A percentile compares a stretch with the other conserved stretches of the same genome.
Conservation (phyloP, 2,329 filamentous ascomycete species). For the Ophiosphaerella herpotricha region DNA sequence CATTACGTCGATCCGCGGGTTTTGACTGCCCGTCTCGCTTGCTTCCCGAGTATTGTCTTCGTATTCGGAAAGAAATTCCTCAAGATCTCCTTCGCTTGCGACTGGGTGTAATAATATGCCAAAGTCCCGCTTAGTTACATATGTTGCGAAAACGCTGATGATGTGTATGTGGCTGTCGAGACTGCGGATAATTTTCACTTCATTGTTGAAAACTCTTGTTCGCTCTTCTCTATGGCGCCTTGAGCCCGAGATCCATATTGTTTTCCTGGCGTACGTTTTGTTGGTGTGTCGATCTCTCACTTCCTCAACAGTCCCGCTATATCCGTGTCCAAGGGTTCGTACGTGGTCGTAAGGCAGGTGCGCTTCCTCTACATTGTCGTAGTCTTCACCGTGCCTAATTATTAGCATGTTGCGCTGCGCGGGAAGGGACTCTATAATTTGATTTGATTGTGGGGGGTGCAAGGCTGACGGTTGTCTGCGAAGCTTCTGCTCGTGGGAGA, state of each 20-base stretch:
- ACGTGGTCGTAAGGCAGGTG: slow-evolving; percentile 1
- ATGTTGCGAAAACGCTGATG: slow-evolving; percentile 18
- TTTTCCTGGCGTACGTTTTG: slow-evolving; percentile 1
- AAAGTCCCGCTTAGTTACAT: slow-evolving; percentile 6
- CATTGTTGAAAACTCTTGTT: slow-evolving; percentile 9
- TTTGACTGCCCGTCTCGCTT: not conserved
- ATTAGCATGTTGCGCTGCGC: not conserved
- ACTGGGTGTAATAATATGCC: slow-evolving; percentile 22
- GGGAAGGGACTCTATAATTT: too few relatives aligned
- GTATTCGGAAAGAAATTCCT: slow-evolving; percentile 13
- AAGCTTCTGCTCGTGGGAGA: too few relatives aligned
- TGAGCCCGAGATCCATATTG: not conserved
- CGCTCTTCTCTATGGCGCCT: not conserved
- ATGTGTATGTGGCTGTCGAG: slow-evolving; percentile 16
- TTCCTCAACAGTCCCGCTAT: slow-evolving; percentile 1
- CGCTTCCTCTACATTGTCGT: not conserved
- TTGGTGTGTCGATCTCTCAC: not conserved
- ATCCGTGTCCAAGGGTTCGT: not conserved
- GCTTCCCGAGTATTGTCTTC: not conserved
- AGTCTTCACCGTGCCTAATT: slow-evolving; percentile 2
- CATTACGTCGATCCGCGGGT: not conserved
- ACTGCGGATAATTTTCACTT: slow-evolving; percentile 15
- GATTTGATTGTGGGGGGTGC: not conserved
- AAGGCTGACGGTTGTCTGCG: not conserved
- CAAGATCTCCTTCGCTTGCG: slow-evolving; percentile 24